Base-by-base conservation (phyloP, 495 filamentous ascomycete species). In the Penicillium roqueforti region DNA sequence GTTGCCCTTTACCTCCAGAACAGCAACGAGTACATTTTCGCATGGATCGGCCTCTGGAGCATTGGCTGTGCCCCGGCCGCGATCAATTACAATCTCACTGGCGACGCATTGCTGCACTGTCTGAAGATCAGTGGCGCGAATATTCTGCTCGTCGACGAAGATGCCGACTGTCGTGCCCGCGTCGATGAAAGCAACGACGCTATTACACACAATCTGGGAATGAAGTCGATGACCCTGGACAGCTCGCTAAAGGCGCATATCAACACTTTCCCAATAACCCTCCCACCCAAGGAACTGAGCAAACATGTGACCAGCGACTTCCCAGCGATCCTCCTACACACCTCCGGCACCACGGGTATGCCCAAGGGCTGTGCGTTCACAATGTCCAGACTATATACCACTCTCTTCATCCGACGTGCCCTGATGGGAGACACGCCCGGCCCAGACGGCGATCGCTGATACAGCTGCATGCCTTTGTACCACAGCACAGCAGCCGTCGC, bases 381-480 rank as follows among this genome's bases (percentile, higher is more conserved):
- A 22, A 76, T 70, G 52, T 51, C 62, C 39, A 60, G 76, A 36
- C 41, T 76, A 7, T 69, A 73, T 44, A 55, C 49, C 0, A 52
- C 59, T 4, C 53, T 68, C 6, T 58, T 28, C 25, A 32, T 72
- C 8, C 73, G 74, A 3, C 50, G 61, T 3, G 50, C 46, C 1
- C 6, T 39, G 5, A 54, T 74, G 53, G 58, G 47, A 22, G 68
- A 77, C 38, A 52, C 48, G 6, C 51, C 57, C 1, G 75, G 76
- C 3, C 75, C 73, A 9, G 69, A 68, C 19, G 76, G 73, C 9
- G 83, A 87, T 60, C 71, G 85, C 19, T 88, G 83, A 81, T 88
- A 90, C 68, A 75, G 80, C 59, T 88, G 86, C 63, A 91, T 92
- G 87, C 88, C 88, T 3, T 67, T 90, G 14, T 92, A 91, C 65